Evolutionary conservation across 306 rosid species (phyloP), one percentile per base, ranked within the genome.

Genomic region (Prunus mume): DNA sequence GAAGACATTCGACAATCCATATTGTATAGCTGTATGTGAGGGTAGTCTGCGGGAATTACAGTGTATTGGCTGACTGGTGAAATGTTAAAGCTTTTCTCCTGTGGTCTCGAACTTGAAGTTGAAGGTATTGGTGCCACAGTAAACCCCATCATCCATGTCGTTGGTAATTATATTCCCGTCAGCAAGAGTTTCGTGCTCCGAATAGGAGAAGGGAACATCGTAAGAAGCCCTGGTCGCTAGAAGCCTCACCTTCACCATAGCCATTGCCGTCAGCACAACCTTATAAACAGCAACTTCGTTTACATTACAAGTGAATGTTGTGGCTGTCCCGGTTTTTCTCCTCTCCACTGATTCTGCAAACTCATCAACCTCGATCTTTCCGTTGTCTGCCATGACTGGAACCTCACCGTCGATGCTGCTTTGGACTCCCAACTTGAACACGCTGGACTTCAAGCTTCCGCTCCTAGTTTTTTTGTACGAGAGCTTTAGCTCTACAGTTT

Each of bases 131-230:
- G 22, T 17, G 43, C 67, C 46, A 28, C 57, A 67, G 74, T 54
- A 76, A 56, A 54, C 15, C 5, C 74, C 80, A 56, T 76, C 74
- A 18, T 76, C 56, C 65, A 67, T 41, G 54, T 12, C 24, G 9
- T 27, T 12, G 10, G 30, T 65, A 8, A 20, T 46, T 3, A 65
- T 88, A 86, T 55, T 1, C 15, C 80, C 58, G 6, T 5, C 46
- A 17, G 12, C 2, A 22, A 45, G 34, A 38, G 32, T 17, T 30
- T 68, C 80, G 0, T 61, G 60, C 30, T 57, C 61, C 43, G 68
- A 56, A 54, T 76, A 76, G 7, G 74, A 76, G 68, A 66, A 76
- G 6, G 80, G 79, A 10, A 66, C 72, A 51, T 76, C 66, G 50
- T 38, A 76, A 0, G 9, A 3, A 12, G 32, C 73, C 73, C 24